Conservation (phyloP, 164 flowering plant genomes). For the Berberis vulgaris region DNA sequence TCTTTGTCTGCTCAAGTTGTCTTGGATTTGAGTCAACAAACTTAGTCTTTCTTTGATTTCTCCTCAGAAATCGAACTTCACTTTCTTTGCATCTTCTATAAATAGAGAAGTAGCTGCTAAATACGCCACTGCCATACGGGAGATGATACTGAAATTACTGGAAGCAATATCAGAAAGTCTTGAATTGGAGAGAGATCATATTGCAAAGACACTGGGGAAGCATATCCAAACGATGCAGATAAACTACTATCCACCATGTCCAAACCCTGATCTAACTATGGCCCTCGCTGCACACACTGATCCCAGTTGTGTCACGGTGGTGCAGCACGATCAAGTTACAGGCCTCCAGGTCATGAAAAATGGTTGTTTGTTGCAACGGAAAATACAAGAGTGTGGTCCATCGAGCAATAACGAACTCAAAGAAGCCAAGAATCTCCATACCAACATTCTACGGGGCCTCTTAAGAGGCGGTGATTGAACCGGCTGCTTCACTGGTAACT, state of each 20-base stretch:
- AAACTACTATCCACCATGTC: conserved; percentile 73
- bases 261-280: conserved; percentile 57
- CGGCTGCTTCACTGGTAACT: background rate
- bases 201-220: conserved; percentile 22
- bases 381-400: conserved; percentile 11
- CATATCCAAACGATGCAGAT: conserved; percentile 68
- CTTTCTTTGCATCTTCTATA: background rate
- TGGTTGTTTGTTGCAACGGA: conserved; percentile 31
- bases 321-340: conserved; percentile 55
- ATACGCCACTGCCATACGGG: conserved; percentile 34
- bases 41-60: no score
- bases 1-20: no score
- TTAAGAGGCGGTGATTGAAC: conserved; percentile 5
- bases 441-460: conserved; percentile 9
- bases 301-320: conserved; percentile 49
- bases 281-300: conserved; percentile 67
- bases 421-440: conserved; percentile 6
- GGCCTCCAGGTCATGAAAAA: conserved; percentile 52
- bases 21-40: no score
- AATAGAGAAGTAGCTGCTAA: conserved; percentile 22
- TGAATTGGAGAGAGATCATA: conserved; percentile 36
- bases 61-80: no score
- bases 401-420: conserved; percentile 7
- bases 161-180: conserved; percentile 66
- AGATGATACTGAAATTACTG: conserved; percentile 28